Evolutionary conservation across 345 rosid genomes (phyloP).

Genomic region (Alliaria petiolata): DNA sequence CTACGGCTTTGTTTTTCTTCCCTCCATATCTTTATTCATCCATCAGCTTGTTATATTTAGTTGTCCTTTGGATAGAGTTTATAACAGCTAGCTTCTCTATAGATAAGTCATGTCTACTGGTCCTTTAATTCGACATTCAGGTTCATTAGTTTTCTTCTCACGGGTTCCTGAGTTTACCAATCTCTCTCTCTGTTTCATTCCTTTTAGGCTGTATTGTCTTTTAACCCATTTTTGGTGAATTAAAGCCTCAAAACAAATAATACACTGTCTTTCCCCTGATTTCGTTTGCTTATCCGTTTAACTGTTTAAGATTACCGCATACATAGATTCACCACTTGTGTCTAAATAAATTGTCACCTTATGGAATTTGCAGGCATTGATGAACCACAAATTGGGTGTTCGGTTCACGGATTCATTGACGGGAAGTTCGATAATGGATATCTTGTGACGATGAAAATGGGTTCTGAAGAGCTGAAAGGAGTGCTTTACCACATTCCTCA

Average conservation of each 20-base stretch:
- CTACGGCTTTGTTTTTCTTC: neutral
- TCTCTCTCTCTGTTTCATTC: too few relatives aligned
- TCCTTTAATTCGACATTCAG: too few relatives aligned
- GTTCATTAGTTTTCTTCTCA: neutral
- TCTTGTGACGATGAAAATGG: conserved; percentile 62
- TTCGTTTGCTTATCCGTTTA: too few relatives aligned
- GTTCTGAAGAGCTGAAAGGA: conserved; percentile 62
- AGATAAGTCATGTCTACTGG: too few relatives aligned
- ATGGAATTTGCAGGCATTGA: conserved; percentile 23
- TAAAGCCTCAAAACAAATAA: too few relatives aligned
- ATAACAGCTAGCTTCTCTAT: too few relatives aligned
- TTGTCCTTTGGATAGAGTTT: too few relatives aligned
- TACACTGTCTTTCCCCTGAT: too few relatives aligned
- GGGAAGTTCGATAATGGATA: conserved; percentile 87
- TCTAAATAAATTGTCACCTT: neutral
- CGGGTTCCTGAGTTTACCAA: neutral
- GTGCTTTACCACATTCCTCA: conserved; percentile 73
- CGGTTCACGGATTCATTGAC: conserved; percentile 65
- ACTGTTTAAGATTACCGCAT: neutral
- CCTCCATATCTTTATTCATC: too few relatives aligned
- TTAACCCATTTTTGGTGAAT: neutral
- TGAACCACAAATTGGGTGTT: conserved; percentile 37
- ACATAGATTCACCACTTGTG: too few relatives aligned
- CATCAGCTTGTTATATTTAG: too few relatives aligned
- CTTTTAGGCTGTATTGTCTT: neutral